Conservation (phyloP, 257 asterid species). For the Solanum chiquidenum region DNA sequence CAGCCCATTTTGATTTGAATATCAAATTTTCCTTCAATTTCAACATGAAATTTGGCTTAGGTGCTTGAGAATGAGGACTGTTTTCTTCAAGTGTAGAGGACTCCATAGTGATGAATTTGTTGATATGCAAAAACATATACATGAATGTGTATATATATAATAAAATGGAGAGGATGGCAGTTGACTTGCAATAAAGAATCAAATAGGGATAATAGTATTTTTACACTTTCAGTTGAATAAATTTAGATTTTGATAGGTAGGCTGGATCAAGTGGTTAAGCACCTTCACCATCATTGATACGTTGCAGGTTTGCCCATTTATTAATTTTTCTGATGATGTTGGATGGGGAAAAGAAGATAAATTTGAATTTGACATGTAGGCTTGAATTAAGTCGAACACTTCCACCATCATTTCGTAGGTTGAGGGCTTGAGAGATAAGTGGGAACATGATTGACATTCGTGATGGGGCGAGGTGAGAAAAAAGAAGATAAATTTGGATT, state of each 20-base stretch:
- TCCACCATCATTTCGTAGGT: too few relatives aligned
- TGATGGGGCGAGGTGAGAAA: too few relatives aligned
- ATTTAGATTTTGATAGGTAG: not conserved
- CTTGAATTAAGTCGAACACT: too few relatives aligned
- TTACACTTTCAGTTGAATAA: not conserved
- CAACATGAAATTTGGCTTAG: constrained; percentile 5
- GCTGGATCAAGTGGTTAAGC: not conserved
- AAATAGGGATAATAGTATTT: not conserved
- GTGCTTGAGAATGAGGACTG: not conserved
- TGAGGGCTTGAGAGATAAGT: too few relatives aligned
- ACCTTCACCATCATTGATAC: not conserved
- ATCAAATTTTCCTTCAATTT: constrained; percentile 33
- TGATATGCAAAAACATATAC: not conserved
- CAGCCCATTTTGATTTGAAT: constrained; percentile 51
- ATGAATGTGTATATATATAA: not conserved
- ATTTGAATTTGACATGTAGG: too few relatives aligned
- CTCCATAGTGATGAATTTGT: not conserved
- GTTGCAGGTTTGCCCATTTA: too few relatives aligned
- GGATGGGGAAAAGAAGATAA: not conserved
- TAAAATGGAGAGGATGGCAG: not conserved
- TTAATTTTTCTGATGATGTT: too few relatives aligned
- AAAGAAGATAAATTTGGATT: too few relatives aligned
- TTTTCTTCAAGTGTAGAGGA: not conserved
- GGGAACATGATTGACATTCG: too few relatives aligned
- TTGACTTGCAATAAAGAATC: not conserved